Conservation (phyloP, 176 grass and related monocot genomes). For the Pharus latifolius region DNA sequence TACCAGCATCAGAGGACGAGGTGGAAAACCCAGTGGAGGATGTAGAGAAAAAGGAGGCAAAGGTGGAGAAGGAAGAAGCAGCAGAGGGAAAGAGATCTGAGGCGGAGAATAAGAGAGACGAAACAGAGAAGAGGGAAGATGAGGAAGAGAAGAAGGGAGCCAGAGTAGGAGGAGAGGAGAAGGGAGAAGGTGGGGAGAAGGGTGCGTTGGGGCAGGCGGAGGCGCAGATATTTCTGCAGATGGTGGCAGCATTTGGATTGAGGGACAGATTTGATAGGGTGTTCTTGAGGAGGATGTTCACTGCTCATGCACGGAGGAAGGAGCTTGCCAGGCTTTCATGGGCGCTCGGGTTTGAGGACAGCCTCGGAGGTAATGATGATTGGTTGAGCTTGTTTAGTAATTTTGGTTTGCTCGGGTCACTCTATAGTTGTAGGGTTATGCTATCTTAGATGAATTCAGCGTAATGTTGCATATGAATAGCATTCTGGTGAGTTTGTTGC, state of each 20-base stretch:
- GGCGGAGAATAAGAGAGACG: conserved; percentile 11
- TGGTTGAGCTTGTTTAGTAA: neutral
- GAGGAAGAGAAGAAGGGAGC: neutral
- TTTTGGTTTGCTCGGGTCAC: neutral
- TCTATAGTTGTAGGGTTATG: neutral
- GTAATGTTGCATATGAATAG: neutral
- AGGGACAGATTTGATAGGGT: conserved; percentile 47
- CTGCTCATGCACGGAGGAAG: conserved; percentile 51
- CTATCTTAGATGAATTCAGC: neutral
- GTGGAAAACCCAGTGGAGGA: neutral
- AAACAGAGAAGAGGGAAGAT: conserved; percentile 18
- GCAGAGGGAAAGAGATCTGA: conserved; percentile 7
- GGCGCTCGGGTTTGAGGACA: conserved; percentile 42
- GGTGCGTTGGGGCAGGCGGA: conserved; percentile 21
- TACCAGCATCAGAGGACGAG: neutral
- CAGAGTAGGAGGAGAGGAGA: conserved; percentile 7
- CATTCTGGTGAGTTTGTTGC: neutral
- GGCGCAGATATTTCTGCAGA: conserved; percentile 61
- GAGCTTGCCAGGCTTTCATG: conserved; percentile 52
- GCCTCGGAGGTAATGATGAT: conserved; percentile 47
- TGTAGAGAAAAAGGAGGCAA: conserved; percentile 10
- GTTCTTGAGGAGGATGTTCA: conserved; percentile 57
- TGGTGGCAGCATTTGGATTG: conserved; percentile 48
- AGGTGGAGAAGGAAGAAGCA: neutral
- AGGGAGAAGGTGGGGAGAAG: conserved; percentile 4